Evolutionary conservation across 2,329 filamentous ascomycete species (phyloP), one percentile per base, ranked within the genome.

Genomic region (Fusarium sarcochroum): DNA sequence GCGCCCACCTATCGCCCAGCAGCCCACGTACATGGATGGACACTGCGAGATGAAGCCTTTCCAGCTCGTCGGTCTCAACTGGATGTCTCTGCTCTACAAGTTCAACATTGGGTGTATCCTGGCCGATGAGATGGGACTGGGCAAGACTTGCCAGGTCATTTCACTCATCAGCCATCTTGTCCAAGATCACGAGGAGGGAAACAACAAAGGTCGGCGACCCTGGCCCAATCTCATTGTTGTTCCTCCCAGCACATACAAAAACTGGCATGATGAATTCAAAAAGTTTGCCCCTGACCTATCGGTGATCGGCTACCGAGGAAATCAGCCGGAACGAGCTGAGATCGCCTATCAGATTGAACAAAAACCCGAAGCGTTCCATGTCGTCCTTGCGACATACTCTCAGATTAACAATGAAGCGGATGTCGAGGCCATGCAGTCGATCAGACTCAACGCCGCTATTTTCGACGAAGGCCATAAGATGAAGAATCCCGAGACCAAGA

Each of bases 71-170:
- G 96, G 96, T 6, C 86, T 99, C 51, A 98, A 98, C 76, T 99
- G 96, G 96, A 87, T 99, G 75, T 89, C 90, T 56, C 81, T 98
- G 45, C 85, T 99, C 15, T 97, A 93, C 81, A 86, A 90, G 52
- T 90, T 92, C 59, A 86, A 90, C 27, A 87, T 97, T 51, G 95
- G 93, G 45, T 95, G 94, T 66, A 98, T 99, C 58, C 84, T 99
- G 18, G 96, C 96, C 3, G 96, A 99, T 76, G 96, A 99, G 76
- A 99, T 99, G 96, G 96, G 93, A 51, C 83, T 95, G 40, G 96
- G 96, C 45, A 99, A 99, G 84, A 99, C 96, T 1, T 98, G 94
- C 73, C 95, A 99, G 75, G 93, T 98, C 65, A 97, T 99, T 71
- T 90, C 93, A 0, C 93, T 99, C 73, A 85, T 99, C 45, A 92